These are phyloP conservation scores for Trichosanthes truncata DNA, from an alignment of 306 rosid genomes.

Conservation along the genomic window DNA sequence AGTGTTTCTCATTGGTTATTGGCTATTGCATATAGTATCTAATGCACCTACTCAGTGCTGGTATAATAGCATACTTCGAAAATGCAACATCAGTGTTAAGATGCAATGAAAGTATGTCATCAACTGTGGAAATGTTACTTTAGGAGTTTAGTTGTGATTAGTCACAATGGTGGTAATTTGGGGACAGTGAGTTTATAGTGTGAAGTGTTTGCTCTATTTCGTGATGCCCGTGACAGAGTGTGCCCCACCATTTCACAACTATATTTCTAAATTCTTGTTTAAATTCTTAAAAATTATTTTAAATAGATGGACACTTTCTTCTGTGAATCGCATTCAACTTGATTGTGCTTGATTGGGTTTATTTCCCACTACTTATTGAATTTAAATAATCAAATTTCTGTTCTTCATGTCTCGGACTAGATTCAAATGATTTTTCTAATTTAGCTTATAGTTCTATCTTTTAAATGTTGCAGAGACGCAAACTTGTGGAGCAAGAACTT, in stretches of 20 bases:
- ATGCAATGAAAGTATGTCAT: neutral
- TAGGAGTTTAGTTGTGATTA: neutral
- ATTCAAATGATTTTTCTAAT: neutral
- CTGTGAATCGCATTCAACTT: neutral
- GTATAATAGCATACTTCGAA: neutral
- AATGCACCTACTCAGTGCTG: neutral
- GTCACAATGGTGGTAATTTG: neutral
- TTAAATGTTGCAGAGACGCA: slow-evolving; percentile 50
- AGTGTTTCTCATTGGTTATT: neutral
- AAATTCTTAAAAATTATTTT: neutral
- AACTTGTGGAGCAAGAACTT: slow-evolving; percentile 79
- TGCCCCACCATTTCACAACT: neutral
- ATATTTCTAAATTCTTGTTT: neutral
- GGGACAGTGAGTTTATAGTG: neutral
- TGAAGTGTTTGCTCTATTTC: neutral
- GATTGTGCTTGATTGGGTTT: neutral
- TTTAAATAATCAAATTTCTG: neutral
- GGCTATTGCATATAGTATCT: neutral
- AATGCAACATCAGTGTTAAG: neutral
- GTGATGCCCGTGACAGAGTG: neutral
- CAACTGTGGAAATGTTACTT: neutral
- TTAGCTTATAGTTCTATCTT: neutral
- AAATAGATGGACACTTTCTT: neutral
- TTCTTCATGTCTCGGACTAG: neutral
- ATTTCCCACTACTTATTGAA: neutral